Percentiles rank a stretch among this genome's conserved stretches.
Evolutionary conservation across 306 rosid genomes (phyloP).

Genomic region (Mimosa bimucronata): DNA sequence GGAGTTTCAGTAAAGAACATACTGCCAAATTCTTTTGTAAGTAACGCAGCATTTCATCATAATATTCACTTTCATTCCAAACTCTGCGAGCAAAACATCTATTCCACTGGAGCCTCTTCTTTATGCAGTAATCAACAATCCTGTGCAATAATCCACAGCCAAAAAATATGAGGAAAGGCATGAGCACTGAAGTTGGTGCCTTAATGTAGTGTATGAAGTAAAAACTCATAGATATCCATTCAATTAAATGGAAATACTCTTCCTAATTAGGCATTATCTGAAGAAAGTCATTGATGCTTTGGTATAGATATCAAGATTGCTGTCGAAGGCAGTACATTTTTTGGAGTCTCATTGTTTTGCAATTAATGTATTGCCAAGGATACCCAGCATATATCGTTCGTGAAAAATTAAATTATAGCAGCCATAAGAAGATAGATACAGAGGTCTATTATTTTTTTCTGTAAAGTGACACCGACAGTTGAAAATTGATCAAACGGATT

Average conservation of each 20-base stretch:
- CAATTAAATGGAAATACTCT: no score
- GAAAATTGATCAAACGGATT: neutral
- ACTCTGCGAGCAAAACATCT: constrained; percentile 84
- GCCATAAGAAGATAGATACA: neutral
- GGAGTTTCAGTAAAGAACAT: constrained; percentile 42
- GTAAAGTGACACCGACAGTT: neutral
- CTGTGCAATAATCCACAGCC: constrained; percentile 55
- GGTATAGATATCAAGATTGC: neutral
- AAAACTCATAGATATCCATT: no score
- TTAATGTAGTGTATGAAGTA: no score
- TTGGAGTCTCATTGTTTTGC: neutral
- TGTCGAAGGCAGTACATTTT: neutral
- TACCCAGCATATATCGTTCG: neutral
- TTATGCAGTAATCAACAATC: constrained; percentile 76
- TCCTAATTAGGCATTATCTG: neutral
- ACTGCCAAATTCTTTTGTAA: constrained; percentile 89
- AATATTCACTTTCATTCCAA: constrained; percentile 90
- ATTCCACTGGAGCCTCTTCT: constrained; percentile 86
- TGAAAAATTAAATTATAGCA: neutral
- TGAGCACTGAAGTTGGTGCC: neutral
- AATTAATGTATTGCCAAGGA: neutral
- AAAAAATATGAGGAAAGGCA: constrained; percentile 13
- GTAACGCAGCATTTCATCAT: constrained; percentile 94
- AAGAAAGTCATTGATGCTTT: neutral
- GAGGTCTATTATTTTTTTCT: neutral